A percentile compares a stretch with the other conserved stretches of the same genome.
phyloP scores from a whole-genome alignment of 75 land plant genomes.

The Azolla pinnata region DNA sequence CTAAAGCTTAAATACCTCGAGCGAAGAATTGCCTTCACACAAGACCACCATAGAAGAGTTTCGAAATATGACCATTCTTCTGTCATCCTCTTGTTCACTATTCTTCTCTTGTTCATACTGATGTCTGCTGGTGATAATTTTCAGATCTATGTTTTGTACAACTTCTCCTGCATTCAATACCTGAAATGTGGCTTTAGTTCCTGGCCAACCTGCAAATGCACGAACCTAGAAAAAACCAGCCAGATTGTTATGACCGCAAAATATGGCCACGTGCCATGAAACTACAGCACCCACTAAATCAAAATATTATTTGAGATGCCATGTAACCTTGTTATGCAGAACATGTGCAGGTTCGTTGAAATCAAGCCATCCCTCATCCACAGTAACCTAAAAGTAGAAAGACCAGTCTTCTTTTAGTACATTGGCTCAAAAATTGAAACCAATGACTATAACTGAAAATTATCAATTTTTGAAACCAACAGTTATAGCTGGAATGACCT shows the following conservation, averaged over 20 bases:
- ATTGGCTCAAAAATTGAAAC: not conserved
- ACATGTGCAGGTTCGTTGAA: conserved; percentile 67
- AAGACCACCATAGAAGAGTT: conserved; percentile 40
- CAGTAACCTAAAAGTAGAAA: conserved; percentile 34
- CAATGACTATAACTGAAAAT: no score
- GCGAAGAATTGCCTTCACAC: conserved; percentile 54
- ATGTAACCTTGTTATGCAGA: conserved; percentile 81
- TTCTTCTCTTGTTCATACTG: not conserved
- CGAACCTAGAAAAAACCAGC: conserved; percentile 56
- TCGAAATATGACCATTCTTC: conserved; percentile 27
- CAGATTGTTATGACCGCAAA: not conserved
- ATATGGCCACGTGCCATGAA: no score
- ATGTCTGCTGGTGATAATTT: conserved; percentile 73
- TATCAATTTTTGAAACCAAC: not conserved
- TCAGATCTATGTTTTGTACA: conserved; percentile 42
- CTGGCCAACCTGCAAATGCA: conserved; percentile 99
- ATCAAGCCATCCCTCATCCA: conserved; percentile 82
- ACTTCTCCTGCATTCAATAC: conserved; percentile 22
- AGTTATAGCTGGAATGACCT: conserved; percentile 33
- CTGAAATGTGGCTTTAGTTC: conserved; percentile 63
- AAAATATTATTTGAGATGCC: not conserved
- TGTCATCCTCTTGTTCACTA: conserved; percentile 20
- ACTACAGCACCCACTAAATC: no score
- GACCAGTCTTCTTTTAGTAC: not conserved
- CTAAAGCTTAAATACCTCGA: conserved; percentile 45